Conservation (phyloP, 257 asterid species). For the Nicotiana benthamiana region DNA sequence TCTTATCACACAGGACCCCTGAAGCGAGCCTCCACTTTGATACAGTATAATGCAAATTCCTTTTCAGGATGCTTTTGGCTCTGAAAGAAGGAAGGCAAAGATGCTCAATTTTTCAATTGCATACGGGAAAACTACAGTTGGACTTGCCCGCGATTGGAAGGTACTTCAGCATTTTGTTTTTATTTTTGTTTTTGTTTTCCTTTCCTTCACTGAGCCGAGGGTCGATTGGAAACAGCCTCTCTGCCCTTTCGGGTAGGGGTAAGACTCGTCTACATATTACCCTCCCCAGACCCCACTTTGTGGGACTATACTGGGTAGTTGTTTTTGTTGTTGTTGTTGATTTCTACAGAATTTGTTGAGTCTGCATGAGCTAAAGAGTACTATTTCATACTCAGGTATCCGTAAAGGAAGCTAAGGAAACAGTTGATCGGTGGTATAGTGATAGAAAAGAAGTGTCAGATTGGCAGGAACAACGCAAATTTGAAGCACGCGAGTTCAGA, state of each 20-base stretch:
- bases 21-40: too few relatives aligned
- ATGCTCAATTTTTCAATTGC: slow-evolving; percentile 99
- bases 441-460: slow-evolving; percentile 79
- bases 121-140: slow-evolving; percentile 79
- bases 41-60: not conserved
- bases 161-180: slow-evolving; percentile 25
- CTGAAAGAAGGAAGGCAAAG: slow-evolving; percentile 98
- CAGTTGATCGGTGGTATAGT: slow-evolving; percentile 90
- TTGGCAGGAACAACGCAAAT: slow-evolving; percentile 81
- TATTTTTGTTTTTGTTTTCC: too few relatives aligned
- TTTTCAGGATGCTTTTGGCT: slow-evolving; percentile 80
- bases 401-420: slow-evolving; percentile 82
- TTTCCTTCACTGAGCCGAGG: too few relatives aligned
- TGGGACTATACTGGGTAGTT: too few relatives aligned
- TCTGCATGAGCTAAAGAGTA: slow-evolving; percentile 5
- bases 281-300: too few relatives aligned
- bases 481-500: slow-evolving; percentile 42
- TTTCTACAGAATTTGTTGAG: slow-evolving; percentile 1
- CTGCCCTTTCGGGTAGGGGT: too few relatives aligned
- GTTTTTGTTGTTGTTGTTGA: too few relatives aligned
- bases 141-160: slow-evolving; percentile 98
- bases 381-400: slow-evolving; percentile 57
- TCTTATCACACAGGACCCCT: too few relatives aligned
- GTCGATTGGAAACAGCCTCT: too few relatives aligned
- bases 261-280: too few relatives aligned